These are phyloP conservation scores for Scedosporium dehoogii DNA, from an alignment of 2,329 filamentous ascomycete species.

Conservation along the genomic window DNA sequence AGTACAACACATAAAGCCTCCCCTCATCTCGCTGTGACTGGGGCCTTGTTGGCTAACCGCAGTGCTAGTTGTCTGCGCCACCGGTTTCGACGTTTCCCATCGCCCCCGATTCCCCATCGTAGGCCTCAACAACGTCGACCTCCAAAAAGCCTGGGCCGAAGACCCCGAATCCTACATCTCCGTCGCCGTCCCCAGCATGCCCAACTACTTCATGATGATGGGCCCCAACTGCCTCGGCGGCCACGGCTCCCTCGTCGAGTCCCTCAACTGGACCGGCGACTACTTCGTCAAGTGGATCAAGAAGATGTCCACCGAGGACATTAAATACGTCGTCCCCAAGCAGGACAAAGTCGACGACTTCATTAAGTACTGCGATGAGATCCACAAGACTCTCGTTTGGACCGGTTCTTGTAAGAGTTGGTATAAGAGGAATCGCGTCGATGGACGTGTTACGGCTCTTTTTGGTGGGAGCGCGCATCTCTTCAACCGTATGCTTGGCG, in stretches of 20 bases:
- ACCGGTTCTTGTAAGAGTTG: constrained; percentile 30
- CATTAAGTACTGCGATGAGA: constrained; percentile 30
- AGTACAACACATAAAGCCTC: background rate
- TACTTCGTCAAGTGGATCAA: constrained; percentile 16
- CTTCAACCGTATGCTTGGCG: constrained; percentile 23
- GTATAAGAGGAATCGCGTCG: constrained; percentile 34
- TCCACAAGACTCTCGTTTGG: constrained; percentile 32
- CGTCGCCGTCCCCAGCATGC: constrained; percentile 18
- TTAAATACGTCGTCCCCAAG: constrained; percentile 33
- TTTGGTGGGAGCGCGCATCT: constrained; percentile 31
- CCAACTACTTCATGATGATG: constrained; percentile 23
- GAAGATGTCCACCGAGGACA: constrained; percentile 21
- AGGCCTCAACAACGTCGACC: constrained; percentile 33
- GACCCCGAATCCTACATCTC: constrained; percentile 20
- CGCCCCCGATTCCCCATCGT: constrained; percentile 28
- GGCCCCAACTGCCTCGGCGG: constrained; percentile 30
- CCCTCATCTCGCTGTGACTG: background rate
- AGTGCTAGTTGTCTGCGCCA: constrained; percentile 10
- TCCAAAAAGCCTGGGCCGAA: constrained; percentile 42
- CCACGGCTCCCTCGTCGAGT: constrained; percentile 18
- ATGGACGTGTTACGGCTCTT: constrained; percentile 33
- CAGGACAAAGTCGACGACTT: constrained; percentile 38
- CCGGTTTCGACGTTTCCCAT: constrained; percentile 12
- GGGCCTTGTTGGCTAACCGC: background rate
- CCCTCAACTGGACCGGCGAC: constrained; percentile 21